These are phyloP conservation scores for Hypoxylon sp. DNA, from an alignment of 2,329 filamentous ascomycete species.

Conservation along the genomic window DNA sequence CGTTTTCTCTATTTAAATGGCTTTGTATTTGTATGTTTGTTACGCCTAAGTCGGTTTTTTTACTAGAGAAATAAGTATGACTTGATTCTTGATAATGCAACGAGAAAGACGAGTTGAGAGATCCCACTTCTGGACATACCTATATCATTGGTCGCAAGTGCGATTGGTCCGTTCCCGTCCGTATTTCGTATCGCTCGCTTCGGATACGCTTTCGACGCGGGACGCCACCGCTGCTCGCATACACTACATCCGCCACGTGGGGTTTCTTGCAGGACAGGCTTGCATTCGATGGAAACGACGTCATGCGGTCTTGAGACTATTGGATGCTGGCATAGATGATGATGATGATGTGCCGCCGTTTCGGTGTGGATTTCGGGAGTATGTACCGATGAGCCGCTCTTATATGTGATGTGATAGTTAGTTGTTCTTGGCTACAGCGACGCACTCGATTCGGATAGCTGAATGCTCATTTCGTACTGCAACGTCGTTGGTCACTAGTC, in stretches of 20 bases:
- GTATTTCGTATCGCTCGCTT: constrained; percentile 39
- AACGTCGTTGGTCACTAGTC: neutral
- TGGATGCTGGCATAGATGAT: neutral
- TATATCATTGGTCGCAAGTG: neutral
- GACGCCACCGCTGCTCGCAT: neutral
- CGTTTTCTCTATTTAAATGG: neutral
- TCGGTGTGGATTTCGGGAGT: neutral
- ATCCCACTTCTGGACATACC: neutral
- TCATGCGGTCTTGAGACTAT: neutral
- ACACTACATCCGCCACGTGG: neutral
- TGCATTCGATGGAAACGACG: neutral
- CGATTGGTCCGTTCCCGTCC: constrained; percentile 12
- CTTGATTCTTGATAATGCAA: too few relatives aligned
- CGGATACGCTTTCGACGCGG: neutral
- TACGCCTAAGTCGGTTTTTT: neutral
- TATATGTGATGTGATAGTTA: neutral
- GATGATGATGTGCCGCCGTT: neutral
- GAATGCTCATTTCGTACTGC: neutral
- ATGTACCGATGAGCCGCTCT: neutral
- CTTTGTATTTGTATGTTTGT: too few relatives aligned
- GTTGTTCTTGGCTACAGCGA: neutral
- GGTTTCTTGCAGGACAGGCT: neutral
- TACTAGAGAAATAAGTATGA: too few relatives aligned
- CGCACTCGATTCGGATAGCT: neutral
- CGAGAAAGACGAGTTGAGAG: too few relatives aligned